Base-by-base conservation (phyloP, 1,139 yeast genomes). In the Blastobotrys aristatus region DNA sequence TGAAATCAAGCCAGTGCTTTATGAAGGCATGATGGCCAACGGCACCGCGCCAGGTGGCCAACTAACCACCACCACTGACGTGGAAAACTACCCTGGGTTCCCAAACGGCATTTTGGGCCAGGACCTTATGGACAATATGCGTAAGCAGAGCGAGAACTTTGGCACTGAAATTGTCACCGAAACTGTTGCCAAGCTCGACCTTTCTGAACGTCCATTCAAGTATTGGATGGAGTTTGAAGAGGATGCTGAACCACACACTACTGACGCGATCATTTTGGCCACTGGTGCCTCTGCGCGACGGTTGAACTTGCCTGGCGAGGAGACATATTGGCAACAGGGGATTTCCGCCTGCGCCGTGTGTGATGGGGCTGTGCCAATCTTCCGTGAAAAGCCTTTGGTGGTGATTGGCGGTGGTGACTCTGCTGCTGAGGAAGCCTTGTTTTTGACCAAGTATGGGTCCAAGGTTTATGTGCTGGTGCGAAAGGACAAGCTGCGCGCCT, bases 1-100 rank as follows among this genome's bases (percentile, higher is more conserved):
- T 34, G 98, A 92, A 74, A 81, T 89, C 66, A 83, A 85, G 71
- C 97, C 98, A 32, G 83, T 88, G 33, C 69, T 92, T 60, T 92
- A 87, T 71, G 98, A 92, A 72, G 98, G 98, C 61, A 75, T 92
- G 84, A 66, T 92, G 67, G 98, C 98, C 55, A 92, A 92, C 68
- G 98, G 97, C 56, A 80, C 90, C 59, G 98, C 98, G 44, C 97
- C 98, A 27, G 98, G 98, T 60, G 98, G 98, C 53, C 98, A 92
- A 72, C 77, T 92, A 62, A 92, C 98, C 57, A 92, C 98, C 57
- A 92, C 98, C 54, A 92, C 98, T 16, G 98, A 92, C 24, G 63
- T 67, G 46, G 98, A 92, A 70, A 92, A 92, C 74, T 92, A 90
- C 76, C 98, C 98, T 34, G 98, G 98, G 49, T 92, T 92, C 79